Base-by-base conservation (phyloP, 225 moss, liverwort and hornwort species). In the Straminergon stramineum region DNA sequence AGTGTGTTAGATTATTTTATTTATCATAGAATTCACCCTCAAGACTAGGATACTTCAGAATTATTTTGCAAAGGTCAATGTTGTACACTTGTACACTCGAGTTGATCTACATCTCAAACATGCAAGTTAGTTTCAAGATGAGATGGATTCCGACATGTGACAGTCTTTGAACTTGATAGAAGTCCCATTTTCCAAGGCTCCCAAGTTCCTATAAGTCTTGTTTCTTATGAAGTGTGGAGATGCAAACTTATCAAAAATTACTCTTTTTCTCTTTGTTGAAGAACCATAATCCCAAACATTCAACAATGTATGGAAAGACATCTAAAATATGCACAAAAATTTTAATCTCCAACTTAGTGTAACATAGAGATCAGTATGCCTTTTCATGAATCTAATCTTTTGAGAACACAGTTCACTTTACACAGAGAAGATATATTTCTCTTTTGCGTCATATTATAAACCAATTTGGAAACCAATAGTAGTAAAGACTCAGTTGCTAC, bases 221-320 rank as follows among this genome's bases (percentile, higher is more conserved):
- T 8, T 48, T 48, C 48, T 48, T 48, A 48, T 48, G 56, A 88
- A 39, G 43, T 37, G 63, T 48, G 48, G 79, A 84, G 89, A 87
- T 89, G 58, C 27, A 74, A 53, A 88, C 93, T 86, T 93, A 93
- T 91, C 84, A 83, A 5, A 14, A 14, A 93, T 65, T 53, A 91
- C 48, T 48, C 48, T 48, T 8, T 93, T 88, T 91, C 91, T 88
- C 93, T 88, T 91, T 90, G 90, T 90, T 81, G 79, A 81, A 84
- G 84, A 84, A 84, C 83, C 73, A 87, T 84, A 27, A 51, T 68
- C 66, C 51, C 79, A n/a, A n/a, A n/a, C n/a, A 80, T 86, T 80
- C 69, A 53, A 15, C 53, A 53, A 53, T 53, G 69, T 84, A 84
- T 58, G 61, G 45, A 61, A 43, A 71, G 87, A 82, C 87, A 75